phyloP scores from a whole-genome alignment of 805 yeast species.

The Lipomyces spencermartinsiae region DNA sequence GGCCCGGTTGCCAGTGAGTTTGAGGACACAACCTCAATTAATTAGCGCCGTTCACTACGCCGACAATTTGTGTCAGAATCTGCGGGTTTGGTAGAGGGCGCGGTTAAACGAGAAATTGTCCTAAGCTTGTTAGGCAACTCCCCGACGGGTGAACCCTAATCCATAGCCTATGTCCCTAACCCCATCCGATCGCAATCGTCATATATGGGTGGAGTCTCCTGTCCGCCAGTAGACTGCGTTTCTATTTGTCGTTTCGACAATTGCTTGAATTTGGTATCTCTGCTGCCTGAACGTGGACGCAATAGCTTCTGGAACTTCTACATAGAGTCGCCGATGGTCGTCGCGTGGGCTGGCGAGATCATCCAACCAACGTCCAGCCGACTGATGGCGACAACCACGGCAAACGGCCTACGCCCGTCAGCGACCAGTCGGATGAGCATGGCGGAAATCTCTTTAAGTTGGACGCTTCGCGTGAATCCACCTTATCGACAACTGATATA shows the following conservation, averaged over 20 bases:
- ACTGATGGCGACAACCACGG: background rate
- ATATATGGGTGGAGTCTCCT: too few species aligned
- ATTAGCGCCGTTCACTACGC: background rate
- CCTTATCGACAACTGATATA: background rate
- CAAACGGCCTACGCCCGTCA: background rate
- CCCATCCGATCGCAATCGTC: too few species aligned
- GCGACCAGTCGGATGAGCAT: constrained; percentile 3
- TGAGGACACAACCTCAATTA: background rate
- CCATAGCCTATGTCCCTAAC: too few species aligned
- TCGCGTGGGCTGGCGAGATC: background rate
- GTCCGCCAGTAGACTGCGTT: background rate
- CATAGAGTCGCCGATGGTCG: background rate
- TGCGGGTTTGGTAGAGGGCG: background rate
- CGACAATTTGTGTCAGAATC: background rate
- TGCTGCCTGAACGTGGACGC: background rate
- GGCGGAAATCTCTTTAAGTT: background rate
- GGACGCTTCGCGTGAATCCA: background rate
- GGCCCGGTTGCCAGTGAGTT: too few species aligned
- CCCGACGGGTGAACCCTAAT: too few species aligned
- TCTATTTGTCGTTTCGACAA: background rate
- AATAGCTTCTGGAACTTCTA: background rate
- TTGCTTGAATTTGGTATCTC: background rate
- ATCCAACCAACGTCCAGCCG: background rate
- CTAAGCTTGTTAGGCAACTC: too few species aligned
- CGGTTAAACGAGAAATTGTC: too few species aligned